Evolutionary conservation across 192 early-diverging fungal genomes (phyloP), one percentile per base, ranked within the genome.

Genomic region (Backusella liffmaniae): DNA sequence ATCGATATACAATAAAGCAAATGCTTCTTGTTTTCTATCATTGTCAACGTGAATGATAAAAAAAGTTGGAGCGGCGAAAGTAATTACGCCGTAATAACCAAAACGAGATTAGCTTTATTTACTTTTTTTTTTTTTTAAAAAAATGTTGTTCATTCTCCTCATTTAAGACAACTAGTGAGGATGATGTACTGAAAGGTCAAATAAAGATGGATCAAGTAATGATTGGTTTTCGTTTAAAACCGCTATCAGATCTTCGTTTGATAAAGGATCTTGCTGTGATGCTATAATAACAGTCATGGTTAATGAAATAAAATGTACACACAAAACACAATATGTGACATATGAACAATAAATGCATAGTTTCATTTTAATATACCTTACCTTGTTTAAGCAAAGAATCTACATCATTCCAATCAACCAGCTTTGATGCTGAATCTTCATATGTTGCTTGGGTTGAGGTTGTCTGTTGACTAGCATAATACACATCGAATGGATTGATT

Each of bases 401-500:
- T 62, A 62, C 56, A 62, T 62, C 23, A 56, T 56, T 56, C 56
- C 56, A 62, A 26, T 62, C 56, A 7, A 29, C 56, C 18, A n/a
- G 6, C 21, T 29, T 62, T 44, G 42, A 13, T 16, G 42, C 12
- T 10, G 21, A 3, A 29, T 62, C 23, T 13, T 62, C 56, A 23
- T 29, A 29, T 4, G 26, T 62, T 29, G 18, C 32, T 44, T 49
- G 46, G 4, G 46, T 49, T n/a, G 46, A 18, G 15, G 18, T n/a
- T 4, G 5, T 49, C 46, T 49, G 46, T 7, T n/a, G 46, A 49
- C 18, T 49, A 26, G 56, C 56, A 62, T 62, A 62, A 29, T 62
- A 62, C 10, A 29, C 15, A 41, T 77, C 76, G 42, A 77, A 77
- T 13, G 76, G 76, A 46, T 77, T 68, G 8, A 70, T 29, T 4